Evolutionary conservation across 805 yeast genomes (phyloP).

Genomic region (Monosporozyma aerobia): DNA sequence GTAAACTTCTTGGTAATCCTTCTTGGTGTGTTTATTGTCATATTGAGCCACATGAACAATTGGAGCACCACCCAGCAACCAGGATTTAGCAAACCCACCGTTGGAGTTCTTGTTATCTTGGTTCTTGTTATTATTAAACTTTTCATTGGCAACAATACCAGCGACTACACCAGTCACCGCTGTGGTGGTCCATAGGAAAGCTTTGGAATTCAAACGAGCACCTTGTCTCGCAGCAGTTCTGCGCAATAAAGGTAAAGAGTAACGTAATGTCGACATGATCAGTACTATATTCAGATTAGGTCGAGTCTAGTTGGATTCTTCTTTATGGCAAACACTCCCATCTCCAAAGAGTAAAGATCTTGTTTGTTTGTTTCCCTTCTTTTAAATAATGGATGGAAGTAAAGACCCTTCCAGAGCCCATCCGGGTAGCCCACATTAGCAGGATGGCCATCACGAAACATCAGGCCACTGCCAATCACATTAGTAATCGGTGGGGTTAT

Average conservation of each 20-base stretch:
- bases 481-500: too few relatives aligned
- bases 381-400: too few relatives aligned
- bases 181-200: conserved; percentile 17
- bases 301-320: too few relatives aligned
- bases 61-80: conserved; percentile 30
- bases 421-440: too few relatives aligned
- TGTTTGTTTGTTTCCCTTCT: too few relatives aligned
- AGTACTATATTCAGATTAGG: not conserved
- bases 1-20: conserved; percentile 58
- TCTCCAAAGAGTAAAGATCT: too few relatives aligned
- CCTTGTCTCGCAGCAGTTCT: not conserved
- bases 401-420: too few relatives aligned
- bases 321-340: too few relatives aligned
- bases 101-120: conserved; percentile 8
- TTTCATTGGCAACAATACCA: conserved; percentile 9
- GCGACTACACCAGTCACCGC: conserved; percentile 27
- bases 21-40: conserved; percentile 24
- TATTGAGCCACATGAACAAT: conserved; percentile 29
- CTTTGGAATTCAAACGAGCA: not conserved
- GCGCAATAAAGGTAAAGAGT: not conserved
- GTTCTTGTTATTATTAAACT: conserved; percentile 14
- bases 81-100: not conserved
- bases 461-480: too few relatives aligned
- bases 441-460: too few relatives aligned
- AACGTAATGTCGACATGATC: not conserved